Conservation (phyloP, 306 rosid genomes). For the Trifolium dubium region DNA sequence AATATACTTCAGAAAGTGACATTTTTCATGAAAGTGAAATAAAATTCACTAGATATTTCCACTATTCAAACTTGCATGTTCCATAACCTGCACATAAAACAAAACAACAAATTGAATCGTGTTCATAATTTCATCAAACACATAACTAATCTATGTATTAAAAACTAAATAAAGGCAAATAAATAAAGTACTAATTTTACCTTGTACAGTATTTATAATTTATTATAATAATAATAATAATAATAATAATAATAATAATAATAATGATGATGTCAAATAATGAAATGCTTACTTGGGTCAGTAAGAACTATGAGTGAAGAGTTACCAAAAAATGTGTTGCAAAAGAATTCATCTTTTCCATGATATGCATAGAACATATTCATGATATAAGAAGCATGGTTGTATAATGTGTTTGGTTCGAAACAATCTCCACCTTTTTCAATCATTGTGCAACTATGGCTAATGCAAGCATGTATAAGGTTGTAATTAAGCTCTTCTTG, state of each 20-base stretch:
- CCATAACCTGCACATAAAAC: not conserved
- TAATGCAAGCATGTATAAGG: not conserved
- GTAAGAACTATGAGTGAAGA: not conserved
- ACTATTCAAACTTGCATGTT: not conserved
- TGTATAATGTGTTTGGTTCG: not conserved
- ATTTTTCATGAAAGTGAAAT: too few relatives aligned
- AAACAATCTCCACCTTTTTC: not conserved
- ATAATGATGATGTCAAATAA: not conserved
- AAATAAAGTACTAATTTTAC: not conserved
- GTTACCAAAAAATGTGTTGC: not conserved
- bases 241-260: too few relatives aligned
- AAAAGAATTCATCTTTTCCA: slow-evolving; percentile 1
- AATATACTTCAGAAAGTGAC: too few relatives aligned
- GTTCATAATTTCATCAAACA: not conserved
- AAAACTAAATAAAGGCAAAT: not conserved
- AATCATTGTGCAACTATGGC: not conserved
- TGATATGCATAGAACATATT: not conserved
- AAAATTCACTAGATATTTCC: not conserved
- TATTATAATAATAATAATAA: too few relatives aligned
- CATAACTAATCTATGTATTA: not conserved
- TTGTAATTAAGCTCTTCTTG: not conserved
- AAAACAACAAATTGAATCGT: not conserved
- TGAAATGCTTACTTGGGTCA: not conserved
- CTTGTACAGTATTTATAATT: too few relatives aligned
- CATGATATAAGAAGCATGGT: not conserved